Evolutionary conservation across 495 filamentous ascomycete genomes (phyloP).

Genomic region (Bryoglossum gracile): DNA sequence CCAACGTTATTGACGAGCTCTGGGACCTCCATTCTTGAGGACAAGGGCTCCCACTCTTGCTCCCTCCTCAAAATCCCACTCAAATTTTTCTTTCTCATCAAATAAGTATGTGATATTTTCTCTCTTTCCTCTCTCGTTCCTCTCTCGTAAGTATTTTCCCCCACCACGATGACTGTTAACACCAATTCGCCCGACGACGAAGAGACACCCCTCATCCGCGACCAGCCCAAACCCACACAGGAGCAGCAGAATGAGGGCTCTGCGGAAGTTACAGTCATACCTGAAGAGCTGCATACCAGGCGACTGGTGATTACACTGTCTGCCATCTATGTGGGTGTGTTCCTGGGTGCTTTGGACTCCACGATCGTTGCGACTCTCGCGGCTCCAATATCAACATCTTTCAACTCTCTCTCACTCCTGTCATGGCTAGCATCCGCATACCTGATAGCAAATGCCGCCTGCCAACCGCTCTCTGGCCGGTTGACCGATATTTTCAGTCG

Average conservation of each 20-base stretch:
- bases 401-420: conserved; percentile 73
- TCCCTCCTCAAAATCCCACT: no score
- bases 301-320: conserved; percentile 45
- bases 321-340: conserved; percentile 68
- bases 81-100: background rate
- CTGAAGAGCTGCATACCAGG: conserved; percentile 37
- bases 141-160: background rate
- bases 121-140: conserved; percentile 1
- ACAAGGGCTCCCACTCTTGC: conserved; percentile 12
- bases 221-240: conserved; percentile 1
- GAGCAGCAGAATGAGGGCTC: conserved; percentile 7
- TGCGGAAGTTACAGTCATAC: conserved; percentile 27
- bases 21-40: no score
- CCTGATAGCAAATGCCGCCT: conserved; percentile 82
- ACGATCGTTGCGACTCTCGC: conserved; percentile 83
- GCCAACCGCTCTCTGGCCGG: conserved; percentile 76
- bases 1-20: no score
- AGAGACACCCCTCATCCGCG: conserved; percentile 23
- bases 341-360: conserved; percentile 73
- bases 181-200: conserved; percentile 10
- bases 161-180: conserved; percentile 6
- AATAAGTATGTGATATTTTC: conserved; percentile 7
- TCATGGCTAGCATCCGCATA: conserved; percentile 91
- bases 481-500: conserved; percentile 86
- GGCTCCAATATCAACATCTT: conserved; percentile 78